Evolutionary conservation across 129 eudicot genomes (phyloP).

Genomic region (Gnaphalium uliginosum): DNA sequence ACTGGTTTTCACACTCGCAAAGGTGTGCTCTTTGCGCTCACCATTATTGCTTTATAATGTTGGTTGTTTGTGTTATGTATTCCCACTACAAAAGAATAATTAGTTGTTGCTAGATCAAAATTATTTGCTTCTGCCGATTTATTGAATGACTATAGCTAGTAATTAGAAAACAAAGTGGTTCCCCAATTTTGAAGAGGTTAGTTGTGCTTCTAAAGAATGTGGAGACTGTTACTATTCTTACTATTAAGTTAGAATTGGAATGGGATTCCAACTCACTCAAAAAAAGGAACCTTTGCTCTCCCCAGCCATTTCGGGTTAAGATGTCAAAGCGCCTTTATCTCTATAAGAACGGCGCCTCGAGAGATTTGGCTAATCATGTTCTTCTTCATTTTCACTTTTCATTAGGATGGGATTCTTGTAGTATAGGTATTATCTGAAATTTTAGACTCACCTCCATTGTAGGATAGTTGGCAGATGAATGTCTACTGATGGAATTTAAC

Average conservation of each 20-base stretch:
- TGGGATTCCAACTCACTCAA: no score
- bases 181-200: not conserved
- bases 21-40: conserved; percentile 44
- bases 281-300: no score
- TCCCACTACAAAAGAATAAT: not conserved
- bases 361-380: not conserved
- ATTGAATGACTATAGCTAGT: not conserved
- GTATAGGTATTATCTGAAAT: not conserved
- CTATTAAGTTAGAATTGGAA: no score
- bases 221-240: not conserved
- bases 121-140: not conserved
- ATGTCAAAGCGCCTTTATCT: no score
- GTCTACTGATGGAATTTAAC: not conserved
- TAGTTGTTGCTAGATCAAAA: not conserved
- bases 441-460: not conserved
- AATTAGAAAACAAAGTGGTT: not conserved
- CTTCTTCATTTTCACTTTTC: not conserved
- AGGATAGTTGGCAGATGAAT: not conserved
- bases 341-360: no score
- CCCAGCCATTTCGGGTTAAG: no score
- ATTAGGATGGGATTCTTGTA: not conserved
- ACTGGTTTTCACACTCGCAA: conserved; percentile 96
- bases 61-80: not conserved
- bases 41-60: not conserved
- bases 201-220: not conserved